Base-by-base conservation (phyloP, 2,329 filamentous ascomycete genomes). In the Aspergillus piperis region DNA sequence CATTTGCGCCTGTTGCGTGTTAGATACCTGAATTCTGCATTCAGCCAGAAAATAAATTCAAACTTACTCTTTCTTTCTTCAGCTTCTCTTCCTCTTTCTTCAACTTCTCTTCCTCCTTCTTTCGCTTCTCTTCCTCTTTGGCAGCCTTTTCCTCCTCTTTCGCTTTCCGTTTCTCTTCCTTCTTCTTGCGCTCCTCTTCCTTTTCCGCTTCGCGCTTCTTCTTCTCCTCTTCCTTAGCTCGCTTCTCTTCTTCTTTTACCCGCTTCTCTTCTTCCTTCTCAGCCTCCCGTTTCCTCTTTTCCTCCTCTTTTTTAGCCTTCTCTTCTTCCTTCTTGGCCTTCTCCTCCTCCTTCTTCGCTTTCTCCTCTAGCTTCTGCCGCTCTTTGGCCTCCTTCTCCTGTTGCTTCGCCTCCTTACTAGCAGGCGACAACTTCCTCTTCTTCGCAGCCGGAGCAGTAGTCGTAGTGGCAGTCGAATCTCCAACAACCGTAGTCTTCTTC, bases 161-260 rank as follows among this genome's bases (percentile, higher is more conserved):
- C 62, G 81, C 80, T 51, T 79, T 77, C 58, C 69, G 72, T 55
- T 75, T 73, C 36, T 73, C 74, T n/a, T 80, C 77, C 60, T 74
- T 77, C 54, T 70, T 75, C 65, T 73, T 77, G 39, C 69, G 72
- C 62, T 82, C 78, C 59, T 80, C 79, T 50, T 80, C 78, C n/a
- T 77, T 72, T 61, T 78, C 78, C n/a, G 77, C 74, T 38, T 78
- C 73, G 15, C 74, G 72, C 49, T 80, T 81, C 57, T 70, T 75
- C 57, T 78, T 81, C 63, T 83, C 80, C 57, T 80, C 77, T 61
- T 82, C 77, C 13, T 80, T 78, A 54, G 75, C 76, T 19, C 76
- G 74, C 13, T 73, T 76, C 49, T 78, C 75, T 49, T 75, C 73
- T 25, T 70, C 70, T 10, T 39, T 36, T 11, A 19, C 52, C 54